Conservation (phyloP, 352 stramenopile species). For the Pythium sp. region DNA sequence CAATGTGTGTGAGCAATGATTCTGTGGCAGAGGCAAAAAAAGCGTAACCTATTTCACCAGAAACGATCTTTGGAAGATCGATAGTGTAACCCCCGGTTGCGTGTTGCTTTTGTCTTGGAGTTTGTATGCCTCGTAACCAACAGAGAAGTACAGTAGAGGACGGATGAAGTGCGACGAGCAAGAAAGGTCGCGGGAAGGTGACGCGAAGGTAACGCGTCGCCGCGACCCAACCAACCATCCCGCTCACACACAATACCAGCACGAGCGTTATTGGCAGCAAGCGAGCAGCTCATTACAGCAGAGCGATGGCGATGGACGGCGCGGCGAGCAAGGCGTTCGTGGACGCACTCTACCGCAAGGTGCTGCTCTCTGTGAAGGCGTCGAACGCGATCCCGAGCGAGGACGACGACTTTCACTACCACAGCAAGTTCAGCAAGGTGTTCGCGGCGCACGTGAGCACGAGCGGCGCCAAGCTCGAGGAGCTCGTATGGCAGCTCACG, state of each 20-base stretch:
- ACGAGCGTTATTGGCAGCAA: conserved; percentile 4
- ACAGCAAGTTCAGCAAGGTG: conserved; percentile 67
- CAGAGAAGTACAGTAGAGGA: not conserved
- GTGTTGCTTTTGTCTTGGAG: not conserved
- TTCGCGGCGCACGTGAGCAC: conserved; percentile 40
- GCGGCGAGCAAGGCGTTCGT: conserved; percentile 37
- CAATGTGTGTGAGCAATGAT: not conserved
- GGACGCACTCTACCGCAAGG: conserved; percentile 67
- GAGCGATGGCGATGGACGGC: conserved; percentile 16
- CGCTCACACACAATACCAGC: not conserved
- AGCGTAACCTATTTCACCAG: not conserved
- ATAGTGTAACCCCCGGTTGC: not conserved
- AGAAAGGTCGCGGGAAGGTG: conserved; percentile 9
- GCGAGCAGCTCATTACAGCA: not conserved
- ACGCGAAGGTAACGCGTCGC: conserved; percentile 11
- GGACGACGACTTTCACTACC: conserved; percentile 84
- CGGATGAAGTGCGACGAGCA: not conserved
- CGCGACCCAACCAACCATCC: conserved; percentile 10
- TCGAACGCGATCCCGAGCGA: conserved; percentile 75
- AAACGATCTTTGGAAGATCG: not conserved
- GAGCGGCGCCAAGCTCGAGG: conserved; percentile 39
- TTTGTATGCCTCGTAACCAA: conserved; percentile 1
- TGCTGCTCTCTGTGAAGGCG: conserved; percentile 76
- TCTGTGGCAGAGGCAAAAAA: not conserved
- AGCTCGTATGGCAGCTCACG: conserved; percentile 51